Evolutionary conservation across 345 rosid genomes (phyloP).

Genomic region (Erodium maritimum): DNA sequence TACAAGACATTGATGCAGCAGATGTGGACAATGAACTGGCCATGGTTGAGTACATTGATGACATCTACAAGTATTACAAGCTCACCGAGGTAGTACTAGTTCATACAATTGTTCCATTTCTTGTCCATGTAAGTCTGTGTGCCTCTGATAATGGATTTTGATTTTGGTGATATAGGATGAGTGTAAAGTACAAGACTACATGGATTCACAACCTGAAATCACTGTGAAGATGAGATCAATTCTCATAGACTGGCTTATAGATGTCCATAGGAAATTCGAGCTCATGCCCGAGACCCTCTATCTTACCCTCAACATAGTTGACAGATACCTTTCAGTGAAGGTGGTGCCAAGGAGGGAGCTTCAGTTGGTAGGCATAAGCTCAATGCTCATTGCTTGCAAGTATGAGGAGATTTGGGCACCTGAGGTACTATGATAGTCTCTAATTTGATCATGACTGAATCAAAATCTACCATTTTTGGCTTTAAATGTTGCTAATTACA

Average conservation of each 20-base stretch:
- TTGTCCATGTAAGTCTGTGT: too few relatives aligned
- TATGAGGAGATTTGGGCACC: conserved; percentile 98
- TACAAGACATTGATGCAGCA: conserved; percentile 49
- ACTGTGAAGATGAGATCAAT: conserved; percentile 78
- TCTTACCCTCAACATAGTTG: conserved; percentile 65
- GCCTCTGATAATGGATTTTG: neutral
- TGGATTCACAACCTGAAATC: conserved; percentile 59
- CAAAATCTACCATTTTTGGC: too few relatives aligned
- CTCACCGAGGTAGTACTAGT: conserved; percentile 33
- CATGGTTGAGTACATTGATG: conserved; percentile 74
- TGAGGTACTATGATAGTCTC: conserved; percentile 26
- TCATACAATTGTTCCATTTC: too few relatives aligned
- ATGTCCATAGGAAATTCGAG: conserved; percentile 75
- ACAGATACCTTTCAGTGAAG: conserved; percentile 57
- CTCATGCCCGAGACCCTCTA: conserved; percentile 80
- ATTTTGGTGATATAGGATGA: conserved; percentile 31
- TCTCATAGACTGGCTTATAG: conserved; percentile 74
- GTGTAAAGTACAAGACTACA: conserved; percentile 43
- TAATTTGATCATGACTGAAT: too few relatives aligned
- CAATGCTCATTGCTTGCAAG: conserved; percentile 86
- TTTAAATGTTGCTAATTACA: too few relatives aligned
- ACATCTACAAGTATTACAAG: conserved; percentile 71
- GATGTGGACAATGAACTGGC: conserved; percentile 61
- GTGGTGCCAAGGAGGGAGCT: conserved; percentile 60
- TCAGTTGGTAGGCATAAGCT: conserved; percentile 67